Percentiles rank a stretch among this genome's conserved stretches.
Conservation (phyloP, 2,329 filamentous ascomycete species). For the Aspergillus unguis region DNA sequence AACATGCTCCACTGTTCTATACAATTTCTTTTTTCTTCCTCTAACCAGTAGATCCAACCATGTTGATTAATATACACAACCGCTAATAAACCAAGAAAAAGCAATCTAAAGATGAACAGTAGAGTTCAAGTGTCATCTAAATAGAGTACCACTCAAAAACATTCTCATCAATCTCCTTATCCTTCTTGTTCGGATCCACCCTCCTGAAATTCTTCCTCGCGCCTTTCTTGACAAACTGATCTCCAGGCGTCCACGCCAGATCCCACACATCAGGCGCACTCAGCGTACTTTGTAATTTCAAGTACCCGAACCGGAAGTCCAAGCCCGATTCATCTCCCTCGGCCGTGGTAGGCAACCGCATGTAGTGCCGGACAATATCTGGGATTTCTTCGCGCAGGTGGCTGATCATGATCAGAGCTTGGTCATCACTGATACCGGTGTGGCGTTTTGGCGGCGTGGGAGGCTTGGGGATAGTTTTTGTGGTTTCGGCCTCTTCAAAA, state of each 20-base stretch:
- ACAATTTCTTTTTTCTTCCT: neutral
- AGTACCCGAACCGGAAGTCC: conserved; percentile 32
- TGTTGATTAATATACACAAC: too few species aligned
- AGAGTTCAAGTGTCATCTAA: conserved; percentile 4
- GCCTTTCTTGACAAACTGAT: conserved; percentile 12
- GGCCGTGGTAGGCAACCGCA: conserved; percentile 64
- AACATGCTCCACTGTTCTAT: neutral
- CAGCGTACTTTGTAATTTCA: conserved; percentile 21
- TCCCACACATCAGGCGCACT: conserved; percentile 27
- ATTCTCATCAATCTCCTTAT: conserved; percentile 12
- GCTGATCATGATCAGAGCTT: conserved; percentile 88
- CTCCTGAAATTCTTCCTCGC: neutral
- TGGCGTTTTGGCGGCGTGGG: conserved; percentile 15
- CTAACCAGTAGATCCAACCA: neutral
- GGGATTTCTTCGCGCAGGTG: conserved; percentile 91
- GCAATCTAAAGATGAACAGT: neutral
- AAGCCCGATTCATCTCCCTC: conserved; percentile 21
- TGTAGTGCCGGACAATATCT: conserved; percentile 74
- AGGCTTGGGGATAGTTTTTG: neutral
- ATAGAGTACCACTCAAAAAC: conserved; percentile 19
- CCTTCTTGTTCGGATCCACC: neutral
- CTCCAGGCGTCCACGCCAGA: conserved; percentile 25
- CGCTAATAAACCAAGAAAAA: too few species aligned
- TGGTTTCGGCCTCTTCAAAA: neutral
- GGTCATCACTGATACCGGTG: conserved; percentile 62